Base-by-base conservation (phyloP, 2,329 filamentous ascomycete genomes). In the Diplocarpon mali region DNA sequence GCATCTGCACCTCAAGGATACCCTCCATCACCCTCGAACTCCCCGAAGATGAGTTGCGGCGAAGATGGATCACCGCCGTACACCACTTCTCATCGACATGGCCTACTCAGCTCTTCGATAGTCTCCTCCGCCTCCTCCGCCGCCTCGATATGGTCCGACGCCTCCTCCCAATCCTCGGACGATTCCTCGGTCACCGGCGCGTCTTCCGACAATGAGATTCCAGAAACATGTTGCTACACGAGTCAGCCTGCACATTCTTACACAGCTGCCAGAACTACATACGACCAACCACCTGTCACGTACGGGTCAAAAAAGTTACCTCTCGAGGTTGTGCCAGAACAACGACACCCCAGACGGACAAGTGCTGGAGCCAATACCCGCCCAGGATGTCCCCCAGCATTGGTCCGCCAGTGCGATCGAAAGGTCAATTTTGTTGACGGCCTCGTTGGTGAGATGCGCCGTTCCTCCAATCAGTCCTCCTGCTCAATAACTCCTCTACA, bases 401-500 rank as follows among this genome's bases (percentile, higher is more conserved):
- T 95, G 53, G 73, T 89, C 52, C 83, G 89, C 59, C 89, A 95
- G 70, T 78, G 80, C 60, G 88, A 95, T 68, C 85, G 89, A 62
- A 95, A 95, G 72, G 77, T 86, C 62, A 89, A 84, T 67, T 95
- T 96, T 62, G 90, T 96, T 67, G 89, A 95, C 67, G 92, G 82
- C 66, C 85, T 95, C 65, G 89, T 95, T 71, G 90, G 90, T 95
- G 87, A 86, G 90, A 62, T 58, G 62, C 50, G 54, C 50, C 57
- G 59, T 57, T 57, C 56, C 47, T 53, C 44, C 48, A 53, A 42
- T 41, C 53, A 48, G 57, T 55, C 15, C 57, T 46, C 51, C 42
- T 50, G 59, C 64, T 67, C 57, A 67, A 65, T 53, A 47, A 45
- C 48, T 42, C 40, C 44, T 50, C 56, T 62, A 44, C 74, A 95